Percentiles rank a stretch among this genome's conserved stretches.
These are phyloP conservation scores for Poteriospumella lacustris DNA, from an alignment of 108 stramenopile genomes.

Conservation along the genomic window DNA sequence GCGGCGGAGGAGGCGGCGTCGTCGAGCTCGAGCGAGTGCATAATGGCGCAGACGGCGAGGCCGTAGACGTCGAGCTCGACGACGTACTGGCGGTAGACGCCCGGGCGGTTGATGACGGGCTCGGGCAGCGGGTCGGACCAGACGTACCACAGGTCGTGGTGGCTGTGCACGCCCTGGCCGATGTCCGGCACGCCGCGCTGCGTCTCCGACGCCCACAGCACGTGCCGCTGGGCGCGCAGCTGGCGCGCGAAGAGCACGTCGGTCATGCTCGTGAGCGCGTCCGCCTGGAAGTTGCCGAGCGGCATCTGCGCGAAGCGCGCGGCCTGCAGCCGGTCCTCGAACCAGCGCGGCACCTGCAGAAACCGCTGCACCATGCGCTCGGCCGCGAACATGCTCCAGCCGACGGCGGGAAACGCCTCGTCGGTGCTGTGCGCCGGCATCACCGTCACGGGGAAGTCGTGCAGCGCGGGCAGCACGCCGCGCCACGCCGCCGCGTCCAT, in stretches of 20 bases:
- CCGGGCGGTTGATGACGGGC: conserved; percentile 47
- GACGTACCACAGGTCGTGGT: neutral
- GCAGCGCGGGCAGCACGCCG: conserved; percentile 63
- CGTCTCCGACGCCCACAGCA: conserved; percentile 82
- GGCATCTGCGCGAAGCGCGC: conserved; percentile 56
- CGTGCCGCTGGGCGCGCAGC: conserved; percentile 67
- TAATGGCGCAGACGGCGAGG: conserved; percentile 79
- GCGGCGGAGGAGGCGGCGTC: neutral
- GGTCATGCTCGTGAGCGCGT: conserved; percentile 66
- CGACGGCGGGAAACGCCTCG: conserved; percentile 69
- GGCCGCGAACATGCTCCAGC: conserved; percentile 82
- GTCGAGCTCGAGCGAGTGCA: conserved; percentile 43
- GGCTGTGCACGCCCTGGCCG: neutral
- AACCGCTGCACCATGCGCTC: conserved; percentile 58
- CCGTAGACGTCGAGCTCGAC: conserved; percentile 86
- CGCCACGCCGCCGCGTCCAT: conserved; percentile 57
- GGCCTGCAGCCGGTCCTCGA: conserved; percentile 9
- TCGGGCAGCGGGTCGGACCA: neutral
- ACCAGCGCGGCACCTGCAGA: conserved; percentile 67
- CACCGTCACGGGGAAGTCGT: conserved; percentile 71
- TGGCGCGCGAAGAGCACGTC: conserved; percentile 72
- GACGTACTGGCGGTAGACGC: conserved; percentile 81
- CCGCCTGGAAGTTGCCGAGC: conserved; percentile 76
- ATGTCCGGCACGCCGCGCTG: neutral
- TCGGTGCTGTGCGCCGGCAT: conserved; percentile 72